Conservation (phyloP, 495 filamentous ascomycete species). For the Hypomontagnella submonticulosa region DNA sequence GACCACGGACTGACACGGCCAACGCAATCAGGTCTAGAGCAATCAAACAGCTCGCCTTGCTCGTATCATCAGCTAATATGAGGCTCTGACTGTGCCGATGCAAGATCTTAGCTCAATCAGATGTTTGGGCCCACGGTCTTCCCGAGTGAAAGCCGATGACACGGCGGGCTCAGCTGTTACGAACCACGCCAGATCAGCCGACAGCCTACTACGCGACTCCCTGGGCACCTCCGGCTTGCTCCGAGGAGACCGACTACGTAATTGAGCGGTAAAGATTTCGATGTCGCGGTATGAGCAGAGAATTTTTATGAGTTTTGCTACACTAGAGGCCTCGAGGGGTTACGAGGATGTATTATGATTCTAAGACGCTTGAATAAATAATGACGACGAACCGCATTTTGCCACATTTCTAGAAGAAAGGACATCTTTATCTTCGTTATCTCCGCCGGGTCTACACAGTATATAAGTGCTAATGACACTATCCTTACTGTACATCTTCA, state of each 20-base stretch:
- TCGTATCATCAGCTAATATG: slow-evolving; percentile 8
- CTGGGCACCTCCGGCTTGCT: slow-evolving; percentile 31
- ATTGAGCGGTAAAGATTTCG: slow-evolving; percentile 9
- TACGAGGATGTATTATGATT: background rate
- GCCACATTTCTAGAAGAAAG: too few relatives aligned
- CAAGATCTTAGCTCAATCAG: slow-evolving; percentile 31
- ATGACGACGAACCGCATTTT: too few relatives aligned
- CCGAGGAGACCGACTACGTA: slow-evolving; percentile 21
- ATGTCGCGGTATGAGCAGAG: slow-evolving; percentile 16
- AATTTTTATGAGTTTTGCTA: background rate
- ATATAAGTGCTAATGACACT: too few relatives aligned
- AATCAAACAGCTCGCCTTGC: slow-evolving; percentile 1
- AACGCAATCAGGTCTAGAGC: slow-evolving; percentile 8
- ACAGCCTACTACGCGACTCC: slow-evolving; percentile 20
- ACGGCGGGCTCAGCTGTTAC: slow-evolving; percentile 34
- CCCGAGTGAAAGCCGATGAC: slow-evolving; percentile 36
- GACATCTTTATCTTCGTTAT: too few relatives aligned
- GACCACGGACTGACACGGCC: slow-evolving; percentile 1
- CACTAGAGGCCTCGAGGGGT: background rate
- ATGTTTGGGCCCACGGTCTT: slow-evolving; percentile 37
- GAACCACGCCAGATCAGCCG: slow-evolving; percentile 43
- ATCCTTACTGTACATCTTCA: too few relatives aligned
- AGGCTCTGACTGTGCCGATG: slow-evolving; percentile 30
- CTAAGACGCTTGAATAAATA: too few relatives aligned
- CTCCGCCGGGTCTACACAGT: too few relatives aligned